These are phyloP conservation scores for Fusarium haematococcum DNA, from an alignment of 2,329 filamentous ascomycete genomes.

Conservation along the genomic window DNA sequence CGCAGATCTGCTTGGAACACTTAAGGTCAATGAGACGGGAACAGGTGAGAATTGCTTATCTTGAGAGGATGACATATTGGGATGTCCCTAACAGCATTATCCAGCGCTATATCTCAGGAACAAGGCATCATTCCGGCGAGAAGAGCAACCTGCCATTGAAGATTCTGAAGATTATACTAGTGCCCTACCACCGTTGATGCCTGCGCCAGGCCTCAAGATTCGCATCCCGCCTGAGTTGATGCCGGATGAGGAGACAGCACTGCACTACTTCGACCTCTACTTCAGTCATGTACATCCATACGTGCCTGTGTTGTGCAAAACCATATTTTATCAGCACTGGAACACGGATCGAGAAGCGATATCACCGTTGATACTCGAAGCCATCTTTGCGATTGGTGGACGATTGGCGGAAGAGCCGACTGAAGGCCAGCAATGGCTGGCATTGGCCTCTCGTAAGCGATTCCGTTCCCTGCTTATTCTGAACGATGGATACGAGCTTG, in stretches of 20 bases:
- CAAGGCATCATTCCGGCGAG: conserved; percentile 61
- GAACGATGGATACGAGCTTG: conserved; percentile 29
- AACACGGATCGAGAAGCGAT: conserved; percentile 82
- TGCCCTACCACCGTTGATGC: conserved; percentile 43
- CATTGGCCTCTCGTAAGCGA: conserved; percentile 80
- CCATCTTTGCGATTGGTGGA: conserved; percentile 89
- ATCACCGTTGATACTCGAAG: conserved; percentile 89
- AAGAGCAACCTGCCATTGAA: conserved; percentile 74
- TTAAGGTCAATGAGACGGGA: conserved; percentile 88
- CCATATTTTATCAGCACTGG: conserved; percentile 91
- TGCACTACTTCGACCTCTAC: conserved; percentile 90
- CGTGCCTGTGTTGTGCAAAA: conserved; percentile 87
- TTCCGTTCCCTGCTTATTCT: neutral
- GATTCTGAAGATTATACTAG: conserved; percentile 80
- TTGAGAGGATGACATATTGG: neutral
- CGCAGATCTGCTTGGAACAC: conserved; percentile 82
- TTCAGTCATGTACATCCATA: conserved; percentile 93
- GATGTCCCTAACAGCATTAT: conserved; percentile 4
- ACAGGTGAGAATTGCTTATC: conserved; percentile 74
- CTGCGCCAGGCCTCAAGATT: conserved; percentile 80
- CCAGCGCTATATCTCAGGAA: conserved; percentile 86
- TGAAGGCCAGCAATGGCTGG: conserved; percentile 90
- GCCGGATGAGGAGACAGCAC: conserved; percentile 84
- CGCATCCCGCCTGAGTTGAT: conserved; percentile 93
- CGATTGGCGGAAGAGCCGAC: conserved; percentile 85